Evolutionary conservation across 1,139 yeast genomes (phyloP).

Genomic region (Yamadazyma dendronema): DNA sequence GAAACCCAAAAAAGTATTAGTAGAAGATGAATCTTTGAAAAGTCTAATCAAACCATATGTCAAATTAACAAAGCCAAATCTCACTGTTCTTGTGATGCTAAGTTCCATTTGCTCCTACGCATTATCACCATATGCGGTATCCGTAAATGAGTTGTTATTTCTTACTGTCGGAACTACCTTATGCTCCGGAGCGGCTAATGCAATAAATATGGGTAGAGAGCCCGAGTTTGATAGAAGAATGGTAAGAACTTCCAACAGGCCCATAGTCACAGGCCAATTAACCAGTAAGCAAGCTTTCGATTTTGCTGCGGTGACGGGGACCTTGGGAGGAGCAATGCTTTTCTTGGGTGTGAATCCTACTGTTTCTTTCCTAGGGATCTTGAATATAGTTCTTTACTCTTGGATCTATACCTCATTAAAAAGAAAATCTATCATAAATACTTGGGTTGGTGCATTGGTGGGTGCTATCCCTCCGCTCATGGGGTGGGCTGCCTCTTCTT

Average conservation of each 20-base stretch:
- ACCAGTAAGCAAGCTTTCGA: constrained; percentile 73
- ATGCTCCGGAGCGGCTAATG: constrained; percentile 92
- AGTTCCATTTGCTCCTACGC: constrained; percentile 95
- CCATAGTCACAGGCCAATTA: constrained; percentile 82
- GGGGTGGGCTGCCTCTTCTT: constrained; percentile 98
- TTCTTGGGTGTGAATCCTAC: constrained; percentile 82
- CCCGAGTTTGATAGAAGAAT: constrained; percentile 84
- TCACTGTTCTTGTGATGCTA: constrained; percentile 83
- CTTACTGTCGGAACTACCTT: constrained; percentile 84
- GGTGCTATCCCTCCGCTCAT: constrained; percentile 98
- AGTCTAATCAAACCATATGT: constrained; percentile 56
- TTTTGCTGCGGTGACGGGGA: constrained; percentile 76
- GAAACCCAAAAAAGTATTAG: constrained; percentile 28
- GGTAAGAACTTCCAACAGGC: constrained; percentile 87
- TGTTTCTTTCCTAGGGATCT: constrained; percentile 74
- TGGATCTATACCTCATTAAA: constrained; percentile 92
- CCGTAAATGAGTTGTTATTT: constrained; percentile 65
- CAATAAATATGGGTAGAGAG: constrained; percentile 95
- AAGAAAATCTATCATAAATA: constrained; percentile 77
- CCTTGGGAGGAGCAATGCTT: constrained; percentile 65
- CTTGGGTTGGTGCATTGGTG: constrained; percentile 98
- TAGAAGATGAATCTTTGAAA: constrained; percentile 21
- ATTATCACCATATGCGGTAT: constrained; percentile 76
- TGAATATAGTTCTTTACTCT: constrained; percentile 78
- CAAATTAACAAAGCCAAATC: constrained; percentile 83